Conservation (phyloP, 208 protist genomes). For the Leishmania martiniquensis region DNA sequence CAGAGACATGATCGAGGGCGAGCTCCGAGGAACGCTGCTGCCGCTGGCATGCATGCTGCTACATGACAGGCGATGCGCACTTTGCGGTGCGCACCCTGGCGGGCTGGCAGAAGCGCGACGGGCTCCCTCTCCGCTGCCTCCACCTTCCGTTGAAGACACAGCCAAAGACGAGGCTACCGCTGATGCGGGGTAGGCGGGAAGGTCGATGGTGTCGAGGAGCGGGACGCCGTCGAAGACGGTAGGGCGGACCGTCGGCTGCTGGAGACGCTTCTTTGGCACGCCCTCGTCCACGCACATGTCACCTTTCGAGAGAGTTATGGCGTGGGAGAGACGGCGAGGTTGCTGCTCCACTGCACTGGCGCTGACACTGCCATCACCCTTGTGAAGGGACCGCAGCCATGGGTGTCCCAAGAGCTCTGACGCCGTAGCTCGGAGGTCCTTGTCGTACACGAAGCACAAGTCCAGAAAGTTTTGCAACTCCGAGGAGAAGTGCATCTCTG, state of each 20-base stretch:
- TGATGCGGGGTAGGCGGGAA: slow-evolving; percentile 19
- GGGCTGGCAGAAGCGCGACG: not conserved
- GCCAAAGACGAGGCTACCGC: not conserved
- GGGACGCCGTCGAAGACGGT: slow-evolving; percentile 36
- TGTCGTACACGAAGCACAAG: slow-evolving; percentile 80
- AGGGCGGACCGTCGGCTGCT: not conserved
- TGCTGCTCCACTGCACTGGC: not conserved
- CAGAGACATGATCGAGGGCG: slow-evolving; percentile 1
- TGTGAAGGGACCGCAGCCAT: slow-evolving; percentile 42
- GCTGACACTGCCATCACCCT: not conserved
- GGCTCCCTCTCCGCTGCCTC: slow-evolving; percentile 2
- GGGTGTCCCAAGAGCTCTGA: slow-evolving; percentile 65
- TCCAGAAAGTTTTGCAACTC: slow-evolving; percentile 67
- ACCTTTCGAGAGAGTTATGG: not conserved
- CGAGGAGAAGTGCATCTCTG: slow-evolving; percentile 35
- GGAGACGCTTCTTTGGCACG: slow-evolving; percentile 4
- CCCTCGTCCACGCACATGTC: not conserved
- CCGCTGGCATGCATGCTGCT: slow-evolving; percentile 1
- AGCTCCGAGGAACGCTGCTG: slow-evolving; percentile 9
- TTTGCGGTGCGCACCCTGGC: not conserved
- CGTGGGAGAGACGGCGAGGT: not conserved
- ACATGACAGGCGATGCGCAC: slow-evolving; percentile 12
- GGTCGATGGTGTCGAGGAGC: slow-evolving; percentile 31
- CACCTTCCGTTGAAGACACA: not conserved
- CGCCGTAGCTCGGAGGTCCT: slow-evolving; percentile 58